phyloP scores from a whole-genome alignment of 495 filamentous ascomycete species.

The Aspergillus taichungensis region DNA sequence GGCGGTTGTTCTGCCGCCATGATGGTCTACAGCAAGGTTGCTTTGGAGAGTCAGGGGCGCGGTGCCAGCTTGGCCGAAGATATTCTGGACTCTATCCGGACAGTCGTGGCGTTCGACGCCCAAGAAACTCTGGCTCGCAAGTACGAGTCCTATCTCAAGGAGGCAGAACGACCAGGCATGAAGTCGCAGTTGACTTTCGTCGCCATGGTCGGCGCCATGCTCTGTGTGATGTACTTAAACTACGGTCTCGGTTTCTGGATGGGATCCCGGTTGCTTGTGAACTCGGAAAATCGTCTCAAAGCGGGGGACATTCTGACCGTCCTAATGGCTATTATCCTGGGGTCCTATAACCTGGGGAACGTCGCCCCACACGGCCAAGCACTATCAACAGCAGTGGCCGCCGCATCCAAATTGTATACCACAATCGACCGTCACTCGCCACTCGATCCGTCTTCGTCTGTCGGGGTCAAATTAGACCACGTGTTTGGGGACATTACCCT shows the following conservation, averaged over 20 bases:
- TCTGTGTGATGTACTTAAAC: constrained; percentile 74
- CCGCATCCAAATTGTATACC: constrained; percentile 80
- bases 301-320: constrained; percentile 59
- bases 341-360: constrained; percentile 83
- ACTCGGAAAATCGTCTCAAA: constrained; percentile 42
- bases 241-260: constrained; percentile 96
- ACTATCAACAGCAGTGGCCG: constrained; percentile 69
- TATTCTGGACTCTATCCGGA: constrained; percentile 85
- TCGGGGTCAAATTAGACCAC: constrained; percentile 56
- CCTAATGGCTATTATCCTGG: constrained; percentile 85
- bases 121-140: constrained; percentile 77
- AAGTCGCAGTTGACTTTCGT: constrained; percentile 61
- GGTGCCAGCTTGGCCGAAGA: constrained; percentile 92
- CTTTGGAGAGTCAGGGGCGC: constrained; percentile 65
- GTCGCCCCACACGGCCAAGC: constrained; percentile 79
- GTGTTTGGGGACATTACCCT: constrained; percentile 72
- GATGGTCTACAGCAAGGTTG: constrained; percentile 64
- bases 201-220: constrained; percentile 72
- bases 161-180: constrained; percentile 66
- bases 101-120: constrained; percentile 82
- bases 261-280: constrained; percentile 68
- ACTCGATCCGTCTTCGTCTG: constrained; percentile 63
- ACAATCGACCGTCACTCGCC: constrained; percentile 87
- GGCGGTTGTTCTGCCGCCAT: constrained; percentile 61
- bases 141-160: constrained; percentile 64